Percentiles rank a stretch among this genome's conserved stretches.
Conservation (phyloP, 805 yeast genomes). For the Ogataea allantospora region DNA sequence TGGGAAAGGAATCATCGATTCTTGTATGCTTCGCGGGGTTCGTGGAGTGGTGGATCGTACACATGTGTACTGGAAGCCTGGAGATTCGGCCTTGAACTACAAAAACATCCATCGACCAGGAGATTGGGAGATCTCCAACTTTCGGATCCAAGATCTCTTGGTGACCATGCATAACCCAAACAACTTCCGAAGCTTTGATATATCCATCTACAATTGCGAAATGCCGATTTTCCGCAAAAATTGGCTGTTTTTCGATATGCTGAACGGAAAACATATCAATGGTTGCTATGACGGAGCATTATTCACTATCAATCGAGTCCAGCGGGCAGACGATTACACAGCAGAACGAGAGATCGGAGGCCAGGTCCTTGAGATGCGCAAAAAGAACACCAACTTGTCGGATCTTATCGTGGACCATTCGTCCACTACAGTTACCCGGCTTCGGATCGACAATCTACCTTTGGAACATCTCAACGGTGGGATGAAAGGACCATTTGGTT, state of each 20-base stretch:
- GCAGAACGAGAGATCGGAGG: slow-evolving; percentile 29
- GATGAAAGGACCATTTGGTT: slow-evolving; percentile 91
- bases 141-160: slow-evolving; percentile 79
- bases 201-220: slow-evolving; percentile 86
- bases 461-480: slow-evolving; percentile 91
- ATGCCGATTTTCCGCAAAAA: slow-evolving; percentile 79
- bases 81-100: slow-evolving; percentile 81
- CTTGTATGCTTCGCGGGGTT: slow-evolving; percentile 75
- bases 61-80: slow-evolving; percentile 77
- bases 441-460: slow-evolving; percentile 80
- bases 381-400: background rate
- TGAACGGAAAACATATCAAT: slow-evolving; percentile 79
- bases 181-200: slow-evolving; percentile 77
- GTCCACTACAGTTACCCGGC: slow-evolving; percentile 57
- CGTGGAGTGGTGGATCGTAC: slow-evolving; percentile 93
- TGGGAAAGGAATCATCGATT: slow-evolving; percentile 84
- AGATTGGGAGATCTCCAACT: slow-evolving; percentile 87
- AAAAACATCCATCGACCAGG: slow-evolving; percentile 74
- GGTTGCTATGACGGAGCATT: slow-evolving; percentile 93
- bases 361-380: slow-evolving; percentile 22
- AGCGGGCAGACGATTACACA: slow-evolving; percentile 50
- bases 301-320: slow-evolving; percentile 85
- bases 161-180: slow-evolving; percentile 81
- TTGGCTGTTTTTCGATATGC: slow-evolving; percentile 86
- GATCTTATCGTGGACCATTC: slow-evolving; percentile 19